Conservation (phyloP, 2,329 filamentous ascomycete species). For the Plectosphaerella plurivora region DNA sequence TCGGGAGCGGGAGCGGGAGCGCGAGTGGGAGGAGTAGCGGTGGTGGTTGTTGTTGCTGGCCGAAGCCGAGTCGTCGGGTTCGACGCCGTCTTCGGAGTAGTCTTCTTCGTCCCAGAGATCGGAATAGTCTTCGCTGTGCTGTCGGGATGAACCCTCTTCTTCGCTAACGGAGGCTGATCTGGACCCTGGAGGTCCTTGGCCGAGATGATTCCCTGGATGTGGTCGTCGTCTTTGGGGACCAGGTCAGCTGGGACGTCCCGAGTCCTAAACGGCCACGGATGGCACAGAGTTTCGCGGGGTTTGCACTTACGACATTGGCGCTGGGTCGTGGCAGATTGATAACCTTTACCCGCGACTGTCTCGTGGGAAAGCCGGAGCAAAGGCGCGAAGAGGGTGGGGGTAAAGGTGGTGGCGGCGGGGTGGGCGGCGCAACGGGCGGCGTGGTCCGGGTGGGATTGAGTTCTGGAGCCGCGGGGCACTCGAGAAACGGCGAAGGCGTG, state of each 20-base stretch:
- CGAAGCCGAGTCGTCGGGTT: slow-evolving; percentile 57
- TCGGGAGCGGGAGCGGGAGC: slow-evolving; percentile 15
- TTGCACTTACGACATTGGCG: slow-evolving; percentile 31
- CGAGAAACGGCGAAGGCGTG: no score
- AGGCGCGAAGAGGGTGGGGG: slow-evolving; percentile 12
- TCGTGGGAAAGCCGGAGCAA: slow-evolving; percentile 40
- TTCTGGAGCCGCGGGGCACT: no score
- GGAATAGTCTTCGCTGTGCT: slow-evolving; percentile 24
- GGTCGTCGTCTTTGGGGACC: background rate
- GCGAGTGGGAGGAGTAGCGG: slow-evolving; percentile 10
- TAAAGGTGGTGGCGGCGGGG: no score
- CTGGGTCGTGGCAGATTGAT: slow-evolving; percentile 20
- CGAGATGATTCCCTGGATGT: background rate
- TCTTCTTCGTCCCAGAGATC: slow-evolving; percentile 30
- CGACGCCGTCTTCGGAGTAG: slow-evolving; percentile 39
- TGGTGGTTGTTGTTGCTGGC: slow-evolving; percentile 27
- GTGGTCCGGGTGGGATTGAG: no score
- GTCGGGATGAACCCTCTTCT: slow-evolving; percentile 32
- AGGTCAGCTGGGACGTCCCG: background rate
- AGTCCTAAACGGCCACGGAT: background rate
- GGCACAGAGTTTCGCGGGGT: background rate
- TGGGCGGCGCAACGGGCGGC: no score
- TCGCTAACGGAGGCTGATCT: slow-evolving; percentile 31
- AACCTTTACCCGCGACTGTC: slow-evolving; percentile 43
- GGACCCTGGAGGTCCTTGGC: slow-evolving; percentile 15